Evolutionary conservation across 352 stramenopile species (phyloP).

Genomic region (Plasmopara muralis): DNA sequence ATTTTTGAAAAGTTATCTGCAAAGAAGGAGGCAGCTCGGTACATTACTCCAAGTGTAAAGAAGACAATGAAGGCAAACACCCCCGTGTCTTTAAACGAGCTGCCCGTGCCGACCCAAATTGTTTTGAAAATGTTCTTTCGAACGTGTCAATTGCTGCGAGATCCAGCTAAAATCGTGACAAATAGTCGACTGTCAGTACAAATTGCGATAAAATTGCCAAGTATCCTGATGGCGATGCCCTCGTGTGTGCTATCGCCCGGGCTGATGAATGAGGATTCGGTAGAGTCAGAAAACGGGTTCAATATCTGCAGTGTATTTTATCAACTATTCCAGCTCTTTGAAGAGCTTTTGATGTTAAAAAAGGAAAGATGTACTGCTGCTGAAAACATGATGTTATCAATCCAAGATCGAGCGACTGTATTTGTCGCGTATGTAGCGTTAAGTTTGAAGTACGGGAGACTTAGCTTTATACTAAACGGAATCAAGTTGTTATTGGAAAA

Average conservation of each 20-base stretch:
- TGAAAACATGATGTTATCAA: slow-evolving; percentile 7
- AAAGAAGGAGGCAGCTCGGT: slow-evolving; percentile 4
- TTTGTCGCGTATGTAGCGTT: slow-evolving; percentile 53
- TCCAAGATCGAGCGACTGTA: slow-evolving; percentile 26
- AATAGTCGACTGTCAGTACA: slow-evolving; percentile 38
- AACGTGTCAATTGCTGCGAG: slow-evolving; percentile 43
- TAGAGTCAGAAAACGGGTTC: slow-evolving; percentile 1
- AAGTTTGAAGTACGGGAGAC: slow-evolving; percentile 58
- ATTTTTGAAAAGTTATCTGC: slow-evolving; percentile 26
- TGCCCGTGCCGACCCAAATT: slow-evolving; percentile 52
- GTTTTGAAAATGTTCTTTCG: slow-evolving; percentile 68
- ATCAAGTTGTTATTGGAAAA: slow-evolving; percentile 36
- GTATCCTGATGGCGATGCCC: slow-evolving; percentile 46
- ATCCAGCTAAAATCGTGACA: slow-evolving; percentile 11
- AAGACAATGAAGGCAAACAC: background rate
- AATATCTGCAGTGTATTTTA: slow-evolving; percentile 41
- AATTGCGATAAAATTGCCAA: slow-evolving; percentile 48
- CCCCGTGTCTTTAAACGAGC: slow-evolving; percentile 31
- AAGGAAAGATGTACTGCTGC: slow-evolving; percentile 1
- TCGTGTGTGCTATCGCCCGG: slow-evolving; percentile 49
- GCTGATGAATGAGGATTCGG: slow-evolving; percentile 16
- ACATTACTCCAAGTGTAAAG: background rate
- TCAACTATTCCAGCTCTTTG: slow-evolving; percentile 44
- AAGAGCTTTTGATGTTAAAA: slow-evolving; percentile 20
- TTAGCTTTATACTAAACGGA: slow-evolving; percentile 43